Conservation (phyloP, 2,329 filamentous ascomycete species). For the Didymella sp. region DNA sequence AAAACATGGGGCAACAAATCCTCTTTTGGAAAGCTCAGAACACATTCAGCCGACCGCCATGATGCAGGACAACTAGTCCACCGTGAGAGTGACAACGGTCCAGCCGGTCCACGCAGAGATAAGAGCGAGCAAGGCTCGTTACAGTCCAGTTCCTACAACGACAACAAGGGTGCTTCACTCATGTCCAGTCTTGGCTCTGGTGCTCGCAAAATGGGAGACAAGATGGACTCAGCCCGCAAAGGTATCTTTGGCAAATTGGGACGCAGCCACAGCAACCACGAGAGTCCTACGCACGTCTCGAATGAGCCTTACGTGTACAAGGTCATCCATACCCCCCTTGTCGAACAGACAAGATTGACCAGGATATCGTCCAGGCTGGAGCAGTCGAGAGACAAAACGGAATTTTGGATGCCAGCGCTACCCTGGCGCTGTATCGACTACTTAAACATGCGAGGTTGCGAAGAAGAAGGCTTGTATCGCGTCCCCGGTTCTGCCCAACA, state of each 20-base stretch:
- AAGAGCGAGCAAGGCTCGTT: conserved; percentile 45
- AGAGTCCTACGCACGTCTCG: conserved; percentile 66
- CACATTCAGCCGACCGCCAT: conserved; percentile 75
- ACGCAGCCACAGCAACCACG: conserved; percentile 73
- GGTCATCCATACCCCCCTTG: conserved; percentile 82
- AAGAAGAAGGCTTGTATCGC: conserved; percentile 91
- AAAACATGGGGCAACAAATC: conserved; percentile 73
- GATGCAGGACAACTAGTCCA: conserved; percentile 42
- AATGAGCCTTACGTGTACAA: conserved; percentile 85
- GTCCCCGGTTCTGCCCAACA: conserved; percentile 89
- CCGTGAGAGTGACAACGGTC: conserved; percentile 38
- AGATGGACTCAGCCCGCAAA: conserved; percentile 75
- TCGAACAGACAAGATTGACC: conserved; percentile 89
- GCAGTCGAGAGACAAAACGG: conserved; percentile 90
- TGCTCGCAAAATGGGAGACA: conserved; percentile 75
- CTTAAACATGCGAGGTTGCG: conserved; percentile 90
- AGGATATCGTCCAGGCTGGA: conserved; percentile 90
- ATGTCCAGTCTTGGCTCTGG: conserved; percentile 77
- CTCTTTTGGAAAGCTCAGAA: conserved; percentile 64
- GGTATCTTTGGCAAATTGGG: conserved; percentile 81
- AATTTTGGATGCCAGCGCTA: conserved; percentile 98
- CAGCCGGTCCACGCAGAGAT: conserved; percentile 35
- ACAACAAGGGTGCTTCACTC: conserved; percentile 68
- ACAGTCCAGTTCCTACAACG: conserved; percentile 61
- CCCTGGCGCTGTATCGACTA: conserved; percentile 94